Evolutionary conservation across 345 rosid genomes (phyloP), one percentile per base, ranked within the genome.

Genomic region (Zanthoxylum bungeanum): DNA sequence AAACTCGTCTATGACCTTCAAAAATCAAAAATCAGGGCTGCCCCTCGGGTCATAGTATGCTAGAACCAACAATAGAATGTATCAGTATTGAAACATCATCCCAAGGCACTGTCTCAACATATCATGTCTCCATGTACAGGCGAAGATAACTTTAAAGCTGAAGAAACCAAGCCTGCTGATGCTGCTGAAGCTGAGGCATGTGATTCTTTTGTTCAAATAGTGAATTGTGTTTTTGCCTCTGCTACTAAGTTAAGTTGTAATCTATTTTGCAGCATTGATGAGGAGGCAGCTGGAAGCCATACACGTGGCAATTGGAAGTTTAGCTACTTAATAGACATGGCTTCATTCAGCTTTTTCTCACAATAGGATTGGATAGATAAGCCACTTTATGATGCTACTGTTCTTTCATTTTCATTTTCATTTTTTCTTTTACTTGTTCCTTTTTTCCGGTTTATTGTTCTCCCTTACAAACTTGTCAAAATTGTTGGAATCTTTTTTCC

Each of bases 111-210:
- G 60, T 72, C 68, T 73, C 27, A 51, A 65, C 27, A 34, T 28
- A 66, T 37, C 42, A 36, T 65, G 64, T 30, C 42, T 57, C 51
- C 16, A 61, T 76, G 79, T 75, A 76, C 68, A 94, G 98, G 97
- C 73, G 98, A 94, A 75, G 98, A 90, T 53, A 83, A 76, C 72
- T 34, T 69, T 72, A 94, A 92, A 82, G 79, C 83, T 28, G 95
- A 92, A 28, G 98, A 92, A 71, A 62, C 95, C 46, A 92, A 92
- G 73, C 80, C 93, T 47, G 57, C 66, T 3, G 88, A 92, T 47
- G 57, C 66, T 3, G 88, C 87, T 9, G 94, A 88, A 58, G 80
- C 85, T 27, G 88, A 87, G 92, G 97, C 87, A 58, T 63, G 65
- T 19, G 33, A 36, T 12, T 70, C 24, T 14, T 37, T 10, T 27